phyloP scores from a whole-genome alignment of 345 rosid species.

The Cardiospermum halicacabum region DNA sequence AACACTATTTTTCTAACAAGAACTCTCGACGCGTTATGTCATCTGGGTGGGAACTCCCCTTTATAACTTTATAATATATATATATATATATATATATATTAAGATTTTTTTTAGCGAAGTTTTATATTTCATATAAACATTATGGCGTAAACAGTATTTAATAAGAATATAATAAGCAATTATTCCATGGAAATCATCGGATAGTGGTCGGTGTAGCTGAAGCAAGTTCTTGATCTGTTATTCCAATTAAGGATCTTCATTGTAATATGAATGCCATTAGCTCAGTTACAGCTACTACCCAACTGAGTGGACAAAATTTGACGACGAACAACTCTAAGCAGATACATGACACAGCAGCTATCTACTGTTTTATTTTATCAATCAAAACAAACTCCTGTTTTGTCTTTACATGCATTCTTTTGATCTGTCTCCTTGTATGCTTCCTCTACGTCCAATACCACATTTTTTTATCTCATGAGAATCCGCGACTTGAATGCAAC shows the following conservation, averaged over 20 bases:
- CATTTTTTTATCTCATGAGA: constrained; percentile 1
- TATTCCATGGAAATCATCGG: constrained; percentile 18
- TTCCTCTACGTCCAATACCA: background rate
- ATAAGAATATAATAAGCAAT: background rate
- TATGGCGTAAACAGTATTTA: background rate
- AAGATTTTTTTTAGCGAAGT: no score
- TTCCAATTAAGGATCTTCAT: background rate
- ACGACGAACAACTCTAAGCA: constrained; percentile 18
- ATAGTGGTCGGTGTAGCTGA: background rate
- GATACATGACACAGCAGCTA: background rate
- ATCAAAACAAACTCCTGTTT: constrained; percentile 10
- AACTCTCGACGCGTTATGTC: no score
- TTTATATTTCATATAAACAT: no score
- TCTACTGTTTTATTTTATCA: constrained; percentile 12
- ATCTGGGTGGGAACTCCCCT: no score
- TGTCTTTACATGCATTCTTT: background rate
- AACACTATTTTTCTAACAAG: no score
- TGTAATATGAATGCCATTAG: no score
- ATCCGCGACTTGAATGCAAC: background rate
- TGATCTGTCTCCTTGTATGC: background rate
- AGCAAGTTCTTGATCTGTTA: background rate
- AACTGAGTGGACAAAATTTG: constrained; percentile 5
- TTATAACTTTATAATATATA: no score
- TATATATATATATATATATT: no score
- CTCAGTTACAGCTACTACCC: no score